Conservation (phyloP, 2,329 filamentous ascomycete species). For the Magnaporthiopsis incrustans region DNA sequence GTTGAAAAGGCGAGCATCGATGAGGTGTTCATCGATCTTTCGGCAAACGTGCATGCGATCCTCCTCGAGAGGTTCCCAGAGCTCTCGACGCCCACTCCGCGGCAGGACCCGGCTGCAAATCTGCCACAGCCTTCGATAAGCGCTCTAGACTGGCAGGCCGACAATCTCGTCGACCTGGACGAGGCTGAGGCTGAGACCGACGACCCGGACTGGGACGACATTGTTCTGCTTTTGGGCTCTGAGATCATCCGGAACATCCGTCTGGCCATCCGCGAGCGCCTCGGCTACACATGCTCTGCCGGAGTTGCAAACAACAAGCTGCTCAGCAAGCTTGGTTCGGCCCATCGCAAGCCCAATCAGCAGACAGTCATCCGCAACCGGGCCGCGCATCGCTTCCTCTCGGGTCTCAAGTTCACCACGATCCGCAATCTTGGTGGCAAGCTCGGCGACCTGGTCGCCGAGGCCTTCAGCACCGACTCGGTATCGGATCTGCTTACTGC, state of each 20-base stretch:
- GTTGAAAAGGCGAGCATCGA: conserved; percentile 94
- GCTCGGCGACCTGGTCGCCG: conserved; percentile 76
- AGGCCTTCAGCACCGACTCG: conserved; percentile 72
- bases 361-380: conserved; percentile 91
- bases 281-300: conserved; percentile 87
- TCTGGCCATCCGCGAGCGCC: conserved; percentile 53
- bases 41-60: conserved; percentile 69
- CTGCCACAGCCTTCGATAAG: conserved; percentile 63
- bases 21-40: conserved; percentile 91
- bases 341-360: conserved; percentile 84
- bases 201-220: conserved; percentile 94
- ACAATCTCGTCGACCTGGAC: conserved; percentile 75
- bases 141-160: conserved; percentile 73
- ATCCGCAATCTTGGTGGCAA: conserved; percentile 94
- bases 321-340: conserved; percentile 87
- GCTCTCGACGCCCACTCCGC: conserved; percentile 55
- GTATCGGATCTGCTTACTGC: conserved; percentile 69
- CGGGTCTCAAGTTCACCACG: conserved; percentile 85
- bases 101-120: conserved; percentile 10
- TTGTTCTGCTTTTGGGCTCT: conserved; percentile 76
- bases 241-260: conserved; percentile 80
- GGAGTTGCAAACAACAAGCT: conserved; percentile 87
- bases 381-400: conserved; percentile 71
- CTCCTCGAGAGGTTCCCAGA: conserved; percentile 72
- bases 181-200: conserved; percentile 62